These are phyloP conservation scores for Rutstroemia sp. DNA, from an alignment of 2,329 filamentous ascomycete genomes.

Conservation along the genomic window DNA sequence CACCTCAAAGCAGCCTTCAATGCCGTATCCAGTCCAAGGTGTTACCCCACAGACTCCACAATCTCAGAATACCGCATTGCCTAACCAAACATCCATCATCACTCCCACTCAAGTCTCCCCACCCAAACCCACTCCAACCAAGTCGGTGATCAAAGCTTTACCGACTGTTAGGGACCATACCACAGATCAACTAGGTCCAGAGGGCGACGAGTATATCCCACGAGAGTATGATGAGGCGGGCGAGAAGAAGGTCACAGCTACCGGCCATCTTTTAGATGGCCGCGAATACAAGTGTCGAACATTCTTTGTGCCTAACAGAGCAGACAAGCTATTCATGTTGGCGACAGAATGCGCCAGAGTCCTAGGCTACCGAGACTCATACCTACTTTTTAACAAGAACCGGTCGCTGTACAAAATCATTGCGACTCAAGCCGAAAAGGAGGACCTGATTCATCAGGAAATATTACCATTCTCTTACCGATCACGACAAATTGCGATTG, in stretches of 20 bases:
- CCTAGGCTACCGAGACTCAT: slow-evolving; percentile 92
- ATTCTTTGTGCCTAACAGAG: slow-evolving; percentile 84
- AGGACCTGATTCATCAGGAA: slow-evolving; percentile 90
- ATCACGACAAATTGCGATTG: slow-evolving; percentile 96
- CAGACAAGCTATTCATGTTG: slow-evolving; percentile 95
- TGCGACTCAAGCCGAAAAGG: slow-evolving; percentile 90
- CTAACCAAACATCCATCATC: slow-evolving; percentile 25
- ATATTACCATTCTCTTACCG: slow-evolving; percentile 96
- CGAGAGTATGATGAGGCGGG: slow-evolving; percentile 89
- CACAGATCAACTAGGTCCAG: slow-evolving; percentile 83
- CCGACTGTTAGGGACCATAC: slow-evolving; percentile 96
- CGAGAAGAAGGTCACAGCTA: slow-evolving; percentile 84
- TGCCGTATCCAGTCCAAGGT: slow-evolving; percentile 36
- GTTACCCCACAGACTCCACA: slow-evolving; percentile 49
- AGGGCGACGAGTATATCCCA: slow-evolving; percentile 90
- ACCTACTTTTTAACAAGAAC: slow-evolving; percentile 97
- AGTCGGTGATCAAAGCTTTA: slow-evolving; percentile 82
- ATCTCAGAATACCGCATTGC: slow-evolving; percentile 30
- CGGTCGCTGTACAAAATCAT: slow-evolving; percentile 96
- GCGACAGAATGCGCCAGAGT: slow-evolving; percentile 95
- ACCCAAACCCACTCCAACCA: slow-evolving; percentile 73
- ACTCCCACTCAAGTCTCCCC: slow-evolving; percentile 49
- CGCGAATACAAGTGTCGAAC: slow-evolving; percentile 90
- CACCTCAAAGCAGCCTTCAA: slow-evolving; percentile 40
- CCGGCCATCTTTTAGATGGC: slow-evolving; percentile 72